Base-by-base conservation (phyloP, 2,329 filamentous ascomycete genomes). In the Aulographum hederae region DNA sequence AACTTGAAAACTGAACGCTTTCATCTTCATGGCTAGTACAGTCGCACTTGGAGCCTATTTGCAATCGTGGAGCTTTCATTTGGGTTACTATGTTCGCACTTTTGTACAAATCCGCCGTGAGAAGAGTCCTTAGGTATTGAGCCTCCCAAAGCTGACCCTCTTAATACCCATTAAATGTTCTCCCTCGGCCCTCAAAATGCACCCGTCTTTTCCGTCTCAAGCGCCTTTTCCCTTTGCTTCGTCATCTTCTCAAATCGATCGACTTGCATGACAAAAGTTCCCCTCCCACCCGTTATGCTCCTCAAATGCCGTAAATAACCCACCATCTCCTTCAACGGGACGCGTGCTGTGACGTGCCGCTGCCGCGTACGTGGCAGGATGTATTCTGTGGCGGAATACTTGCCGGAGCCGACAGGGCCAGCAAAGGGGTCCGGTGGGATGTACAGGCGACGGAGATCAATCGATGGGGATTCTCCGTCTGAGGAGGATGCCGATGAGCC, bases 281-380 rank as follows among this genome's bases (percentile, higher is more conserved):
- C 76, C 34, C 89, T 65, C 0, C 89, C 89, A 3, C 77, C 79
- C 3, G 86, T 98, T 59, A 93, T 66, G 53, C 81, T 85, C 32
- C 89, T 65, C 39, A 98, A 56, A 48, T 91, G 80, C 50, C 82
- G 81, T 43, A 95, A 62, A 52, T 95, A 98, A 26, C 86, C 80
- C 21, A 95, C 75, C 81, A 95, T 94, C 54, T 95, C 86, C 56
- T 89, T 91, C 44, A 95, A 63, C 19, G 89, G 89, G 18, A 95
- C 86, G 44, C 79, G 73, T 15, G 85, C 89, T 8, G 77, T 73
- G 41, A 98, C 81, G 35, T 71, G 68, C 19, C 63, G 52, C 43
- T 51, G 43, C 29, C 42, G 37, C 39, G 3, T 40, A 21, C 4
- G 38, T 44, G 6, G 38, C 20, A 4, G 18, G 18, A 2, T 30